These are phyloP conservation scores for Xylaria sp. DNA, from an alignment of 2,329 filamentous ascomycete species.

Conservation along the genomic window DNA sequence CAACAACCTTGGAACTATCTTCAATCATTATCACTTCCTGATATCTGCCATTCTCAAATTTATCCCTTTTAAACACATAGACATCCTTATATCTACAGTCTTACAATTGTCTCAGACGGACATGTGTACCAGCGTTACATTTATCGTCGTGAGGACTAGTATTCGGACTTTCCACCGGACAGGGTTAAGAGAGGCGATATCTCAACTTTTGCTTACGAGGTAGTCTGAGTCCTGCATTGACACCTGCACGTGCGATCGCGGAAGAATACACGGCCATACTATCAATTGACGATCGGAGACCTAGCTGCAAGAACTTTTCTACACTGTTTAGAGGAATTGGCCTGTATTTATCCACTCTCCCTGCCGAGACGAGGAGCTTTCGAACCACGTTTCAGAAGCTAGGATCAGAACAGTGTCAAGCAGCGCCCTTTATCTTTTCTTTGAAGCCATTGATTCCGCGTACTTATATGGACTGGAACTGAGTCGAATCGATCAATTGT, in stretches of 20 bases:
- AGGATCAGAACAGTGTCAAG: not conserved
- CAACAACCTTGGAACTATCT: too few relatives aligned
- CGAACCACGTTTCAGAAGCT: conserved; percentile 12
- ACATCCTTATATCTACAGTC: too few relatives aligned
- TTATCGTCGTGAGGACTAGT: not conserved
- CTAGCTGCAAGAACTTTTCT: not conserved
- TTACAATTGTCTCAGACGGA: too few relatives aligned
- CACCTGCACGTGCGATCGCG: not conserved
- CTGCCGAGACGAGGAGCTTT: conserved; percentile 8
- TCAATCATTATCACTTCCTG: too few relatives aligned
- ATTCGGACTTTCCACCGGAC: not conserved
- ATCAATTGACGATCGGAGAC: not conserved
- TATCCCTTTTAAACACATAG: too few relatives aligned
- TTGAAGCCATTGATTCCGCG: not conserved
- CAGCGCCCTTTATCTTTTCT: not conserved
- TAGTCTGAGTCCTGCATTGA: not conserved
- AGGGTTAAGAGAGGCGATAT: not conserved
- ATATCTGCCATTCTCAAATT: too few relatives aligned
- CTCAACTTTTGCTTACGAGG: not conserved
- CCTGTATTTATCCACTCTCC: not conserved
- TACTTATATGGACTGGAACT: not conserved
- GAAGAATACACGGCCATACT: not conserved
- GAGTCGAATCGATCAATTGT: not conserved
- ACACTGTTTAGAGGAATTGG: not conserved
- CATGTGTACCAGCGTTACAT: not conserved